These are phyloP conservation scores for Yarrowia sp. DNA, from an alignment of 805 yeast species.

Conservation along the genomic window DNA sequence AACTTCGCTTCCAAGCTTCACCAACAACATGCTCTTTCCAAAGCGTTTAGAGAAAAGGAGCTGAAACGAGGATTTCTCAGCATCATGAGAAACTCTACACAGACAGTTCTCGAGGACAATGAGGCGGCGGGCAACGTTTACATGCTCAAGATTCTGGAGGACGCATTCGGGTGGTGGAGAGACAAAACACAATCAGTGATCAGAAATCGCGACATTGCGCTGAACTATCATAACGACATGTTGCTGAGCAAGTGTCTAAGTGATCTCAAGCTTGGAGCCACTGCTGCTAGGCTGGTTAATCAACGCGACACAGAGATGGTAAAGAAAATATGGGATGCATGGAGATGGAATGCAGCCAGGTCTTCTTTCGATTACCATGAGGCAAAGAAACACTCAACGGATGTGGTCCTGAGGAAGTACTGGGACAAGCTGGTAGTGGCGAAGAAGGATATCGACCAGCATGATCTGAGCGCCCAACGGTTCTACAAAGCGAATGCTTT, in stretches of 20 bases:
- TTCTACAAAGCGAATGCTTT: slow-evolving; percentile 12
- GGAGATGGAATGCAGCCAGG: slow-evolving; percentile 35
- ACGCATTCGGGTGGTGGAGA: slow-evolving; percentile 10
- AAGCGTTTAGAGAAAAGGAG: background rate
- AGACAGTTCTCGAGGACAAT: background rate
- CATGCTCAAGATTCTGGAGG: background rate
- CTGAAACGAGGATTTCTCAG: slow-evolving; percentile 3
- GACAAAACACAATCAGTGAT: background rate
- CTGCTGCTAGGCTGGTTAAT: background rate
- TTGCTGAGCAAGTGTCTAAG: background rate
- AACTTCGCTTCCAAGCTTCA: background rate
- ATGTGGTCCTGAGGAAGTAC: background rate
- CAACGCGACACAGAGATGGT: background rate
- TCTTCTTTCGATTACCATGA: background rate
- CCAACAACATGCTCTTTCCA: slow-evolving; percentile 7
- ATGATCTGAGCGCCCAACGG: slow-evolving; percentile 4
- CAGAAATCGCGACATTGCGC: background rate
- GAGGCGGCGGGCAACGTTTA: background rate
- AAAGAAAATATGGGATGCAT: background rate
- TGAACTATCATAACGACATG: background rate
- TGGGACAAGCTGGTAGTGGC: slow-evolving; percentile 1
- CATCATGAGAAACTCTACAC: slow-evolving; percentile 3
- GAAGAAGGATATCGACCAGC: background rate
- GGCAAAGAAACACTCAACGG: background rate
- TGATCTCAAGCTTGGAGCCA: background rate